Evolutionary conservation across 805 yeast genomes (phyloP), one percentile per base, ranked within the genome.

Genomic region (Kodamaea kaohsiungensis): DNA sequence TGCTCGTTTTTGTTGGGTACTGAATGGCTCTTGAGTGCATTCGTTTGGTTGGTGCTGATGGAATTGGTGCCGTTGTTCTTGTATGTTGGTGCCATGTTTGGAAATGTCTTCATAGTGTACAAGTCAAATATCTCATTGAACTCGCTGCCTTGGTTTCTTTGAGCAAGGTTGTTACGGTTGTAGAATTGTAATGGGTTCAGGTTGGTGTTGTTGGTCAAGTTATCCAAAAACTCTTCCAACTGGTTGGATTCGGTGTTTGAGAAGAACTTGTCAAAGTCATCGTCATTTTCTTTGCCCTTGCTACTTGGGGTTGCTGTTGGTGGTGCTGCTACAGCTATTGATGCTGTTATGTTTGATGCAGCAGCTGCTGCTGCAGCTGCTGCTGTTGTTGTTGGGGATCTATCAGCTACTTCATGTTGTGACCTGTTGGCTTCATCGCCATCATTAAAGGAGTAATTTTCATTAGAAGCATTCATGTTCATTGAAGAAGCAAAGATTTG

Each of bases 161-260:
- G 17, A 35, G 27, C 38, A 38, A 40, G 30, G 54, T 35, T 46
- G 43, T 49, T 51, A 30, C 52, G 57, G 43, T 38, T 37, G 57
- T 72, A 72, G 52, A 71, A 65, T 35, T 71, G 72, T 40, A 69
- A 61, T 2, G 75, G 76, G 52, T 68, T 66, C 49, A 56, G 12
- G n/a, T 40, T 55, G 30, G 61, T 43, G 47, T 70, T 62, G 59
- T 66, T 65, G 46, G 70, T 75, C 59, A 76, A 66, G 55, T 70
- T 70, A 55, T 76, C 79, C 61, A 76, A 65, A 53, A 76, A 76
- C 60, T 61, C 66, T 55, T 74, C 78, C 61, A 76, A 67, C 17
- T 75, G 73, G 60, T 69, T 65, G 10, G 72, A 65, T 56, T 72
- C 77, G 16, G 72, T 70, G 56, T 69, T 66, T 43, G 72, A 65